Evolutionary conservation across 2,329 filamentous ascomycete genomes (phyloP), one percentile per base, ranked within the genome.

Genomic region (Cryphonectria parasitica): DNA sequence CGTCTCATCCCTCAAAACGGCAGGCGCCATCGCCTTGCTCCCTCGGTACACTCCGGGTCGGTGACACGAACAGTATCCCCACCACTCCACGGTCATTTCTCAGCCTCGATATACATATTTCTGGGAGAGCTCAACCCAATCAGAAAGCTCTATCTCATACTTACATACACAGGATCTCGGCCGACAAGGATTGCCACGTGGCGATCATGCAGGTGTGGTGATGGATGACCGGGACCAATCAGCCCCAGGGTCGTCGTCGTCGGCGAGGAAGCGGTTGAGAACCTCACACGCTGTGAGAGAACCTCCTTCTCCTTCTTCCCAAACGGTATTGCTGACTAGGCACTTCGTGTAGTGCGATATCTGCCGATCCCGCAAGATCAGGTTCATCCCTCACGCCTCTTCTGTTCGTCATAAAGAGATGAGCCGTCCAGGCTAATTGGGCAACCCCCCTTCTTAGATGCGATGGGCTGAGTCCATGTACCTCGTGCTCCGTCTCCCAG

Each of bases 291-390:
- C 82, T 36, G 81, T 82, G 74, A 76, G 80, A 76, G 34, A 13
- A 62, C 6, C 43, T 49, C 2, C 22, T n/a, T 15, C 54, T 19
- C 13, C 54, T 31, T 58, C 54, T 31, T 58, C 54, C 15, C 13
- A 13, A 31, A 58, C 13, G 49, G 6, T 25, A 19, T 28, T 17
- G 56, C 67, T 69, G 60, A 69, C 70, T 71, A 54, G 36, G 52
- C 71, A 60, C 41, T 49, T 43, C 67, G 31, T 70, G 31, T 70
- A 86, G 84, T 86, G 84, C 71, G 83, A 86, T 74, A 77, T 80
- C 8, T 86, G 84, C 75, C 79, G 84, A 69, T 78, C 80, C 66
- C 79, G 82, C 68, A 86, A 86, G 77, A 84, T 84, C 69, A 80
- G 83, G 84, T 84, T 71, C 43, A 61, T 31, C 69, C 54, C 54